phyloP scores from a whole-genome alignment of 441 rosid species.

The Pelargonium citronellum region DNA sequence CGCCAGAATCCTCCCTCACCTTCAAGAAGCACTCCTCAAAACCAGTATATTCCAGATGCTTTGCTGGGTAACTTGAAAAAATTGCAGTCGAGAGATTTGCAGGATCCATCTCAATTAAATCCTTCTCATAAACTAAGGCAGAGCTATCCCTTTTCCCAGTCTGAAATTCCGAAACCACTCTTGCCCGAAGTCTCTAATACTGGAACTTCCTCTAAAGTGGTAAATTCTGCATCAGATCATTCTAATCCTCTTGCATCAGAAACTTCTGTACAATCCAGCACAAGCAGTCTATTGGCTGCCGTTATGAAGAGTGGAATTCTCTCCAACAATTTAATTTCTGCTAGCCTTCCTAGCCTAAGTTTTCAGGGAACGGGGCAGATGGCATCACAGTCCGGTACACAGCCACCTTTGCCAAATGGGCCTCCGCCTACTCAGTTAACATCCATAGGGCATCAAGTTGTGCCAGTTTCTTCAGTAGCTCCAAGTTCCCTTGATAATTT shows the following conservation, averaged over 20 bases:
- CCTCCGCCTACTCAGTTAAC: constrained; percentile 21
- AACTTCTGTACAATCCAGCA: constrained; percentile 41
- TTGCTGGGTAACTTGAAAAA: constrained; percentile 31
- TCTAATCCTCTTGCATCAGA: constrained; percentile 34
- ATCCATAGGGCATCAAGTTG: constrained; percentile 1
- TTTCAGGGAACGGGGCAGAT: constrained; percentile 30
- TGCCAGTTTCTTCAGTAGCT: constrained; percentile 27
- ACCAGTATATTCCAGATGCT: constrained; percentile 16
- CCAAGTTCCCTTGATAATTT: constrained; percentile 31
- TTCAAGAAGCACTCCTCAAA: constrained; percentile 19
- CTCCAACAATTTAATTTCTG: constrained; percentile 32
- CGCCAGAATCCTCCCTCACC: constrained; percentile 39
- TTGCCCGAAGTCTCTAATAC: constrained; percentile 31
- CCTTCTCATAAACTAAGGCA: constrained; percentile 30
- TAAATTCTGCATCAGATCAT: constrained; percentile 31
- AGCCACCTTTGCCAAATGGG: constrained; percentile 39
- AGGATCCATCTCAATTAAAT: constrained; percentile 23
- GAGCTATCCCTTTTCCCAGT: constrained; percentile 26
- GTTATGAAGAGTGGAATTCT: constrained; percentile 70
- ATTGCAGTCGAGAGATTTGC: constrained; percentile 28
- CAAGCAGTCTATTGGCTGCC: constrained; percentile 64
- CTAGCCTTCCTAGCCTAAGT: constrained; percentile 29
- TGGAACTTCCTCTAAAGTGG: constrained; percentile 32
- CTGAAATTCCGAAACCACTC: constrained; percentile 32
- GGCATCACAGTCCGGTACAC: constrained; percentile 26